These are phyloP conservation scores for Volvox africanus DNA, from an alignment of 139 green algal genomes.

Conservation along the genomic window DNA sequence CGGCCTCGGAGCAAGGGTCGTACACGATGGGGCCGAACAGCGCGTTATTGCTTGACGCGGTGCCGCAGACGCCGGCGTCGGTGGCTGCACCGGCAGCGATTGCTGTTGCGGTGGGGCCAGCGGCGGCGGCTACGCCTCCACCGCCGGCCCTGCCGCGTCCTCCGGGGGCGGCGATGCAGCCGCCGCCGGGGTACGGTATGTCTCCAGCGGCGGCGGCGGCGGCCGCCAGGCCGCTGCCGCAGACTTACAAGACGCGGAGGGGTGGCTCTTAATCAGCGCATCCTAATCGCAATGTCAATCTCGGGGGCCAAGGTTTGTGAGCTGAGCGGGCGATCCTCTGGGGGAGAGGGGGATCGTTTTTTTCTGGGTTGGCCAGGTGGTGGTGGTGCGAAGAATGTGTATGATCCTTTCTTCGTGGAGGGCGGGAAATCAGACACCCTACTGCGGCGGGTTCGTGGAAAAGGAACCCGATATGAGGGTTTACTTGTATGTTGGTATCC, in stretches of 20 bases:
- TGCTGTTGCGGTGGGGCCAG: no score
- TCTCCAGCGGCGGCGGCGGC: constrained; percentile 11
- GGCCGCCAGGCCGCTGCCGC: neutral
- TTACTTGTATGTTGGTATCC: no score
- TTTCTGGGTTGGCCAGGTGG: no score
- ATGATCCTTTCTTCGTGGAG: no score
- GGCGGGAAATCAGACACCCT: no score
- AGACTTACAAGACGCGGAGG: neutral
- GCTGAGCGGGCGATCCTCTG: no score
- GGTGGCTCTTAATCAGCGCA: neutral
- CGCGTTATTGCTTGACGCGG: constrained; percentile 27
- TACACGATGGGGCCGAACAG: constrained; percentile 7
- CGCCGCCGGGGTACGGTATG: constrained; percentile 34
- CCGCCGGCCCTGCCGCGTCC: neutral
- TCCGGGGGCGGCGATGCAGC: neutral
- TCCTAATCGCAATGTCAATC: no score
- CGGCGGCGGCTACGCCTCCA: neutral
- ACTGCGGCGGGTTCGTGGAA: no score
- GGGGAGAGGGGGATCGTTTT: no score
- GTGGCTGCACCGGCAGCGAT: neutral
- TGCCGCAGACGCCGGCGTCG: constrained; percentile 3
- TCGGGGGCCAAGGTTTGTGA: no score
- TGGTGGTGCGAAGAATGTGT: no score
- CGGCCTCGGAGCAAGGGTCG: neutral
- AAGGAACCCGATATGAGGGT: no score